Percentiles rank a stretch among this genome's conserved stretches.
These are phyloP conservation scores for Spergularia marina DNA, from an alignment of 148 eudicot species.

Conservation along the genomic window DNA sequence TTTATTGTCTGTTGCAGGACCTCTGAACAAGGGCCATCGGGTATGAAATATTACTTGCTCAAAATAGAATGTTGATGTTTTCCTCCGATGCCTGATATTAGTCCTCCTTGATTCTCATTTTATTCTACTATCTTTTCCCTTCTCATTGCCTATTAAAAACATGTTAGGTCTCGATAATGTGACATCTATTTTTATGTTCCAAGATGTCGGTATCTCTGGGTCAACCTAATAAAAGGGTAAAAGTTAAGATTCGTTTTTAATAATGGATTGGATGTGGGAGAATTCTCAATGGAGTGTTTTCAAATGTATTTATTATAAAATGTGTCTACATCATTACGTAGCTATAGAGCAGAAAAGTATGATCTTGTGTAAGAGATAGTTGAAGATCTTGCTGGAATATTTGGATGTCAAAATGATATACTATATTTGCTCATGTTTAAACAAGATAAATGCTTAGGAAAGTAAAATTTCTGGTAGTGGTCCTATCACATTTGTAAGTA, in stretches of 20 bases:
- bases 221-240: too few relatives aligned
- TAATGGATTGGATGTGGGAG: background rate
- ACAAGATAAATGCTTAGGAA: slow-evolving; percentile 4
- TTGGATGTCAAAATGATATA: too few relatives aligned
- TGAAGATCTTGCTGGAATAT: too few relatives aligned
- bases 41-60: slow-evolving; percentile 37
- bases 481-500: too few relatives aligned
- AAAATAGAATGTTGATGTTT: background rate
- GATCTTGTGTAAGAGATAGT: too few relatives aligned
- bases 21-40: slow-evolving; percentile 84
- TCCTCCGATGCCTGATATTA: background rate
- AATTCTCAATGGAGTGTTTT: background rate
- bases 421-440: background rate
- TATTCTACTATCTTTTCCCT: too few relatives aligned
- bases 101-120: background rate
- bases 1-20: slow-evolving; percentile 55
- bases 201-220: too few relatives aligned
- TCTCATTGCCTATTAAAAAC: background rate
- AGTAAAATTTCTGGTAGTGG: too few relatives aligned
- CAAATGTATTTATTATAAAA: background rate
- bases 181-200: too few relatives aligned
- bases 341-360: too few relatives aligned
- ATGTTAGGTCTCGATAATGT: background rate
- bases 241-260: background rate
- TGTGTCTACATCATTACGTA: background rate